A percentile compares a stretch with the other conserved stretches of the same genome.
phyloP scores from a whole-genome alignment of 2,329 filamentous ascomycete genomes.

The Hypoxylon sp. region DNA sequence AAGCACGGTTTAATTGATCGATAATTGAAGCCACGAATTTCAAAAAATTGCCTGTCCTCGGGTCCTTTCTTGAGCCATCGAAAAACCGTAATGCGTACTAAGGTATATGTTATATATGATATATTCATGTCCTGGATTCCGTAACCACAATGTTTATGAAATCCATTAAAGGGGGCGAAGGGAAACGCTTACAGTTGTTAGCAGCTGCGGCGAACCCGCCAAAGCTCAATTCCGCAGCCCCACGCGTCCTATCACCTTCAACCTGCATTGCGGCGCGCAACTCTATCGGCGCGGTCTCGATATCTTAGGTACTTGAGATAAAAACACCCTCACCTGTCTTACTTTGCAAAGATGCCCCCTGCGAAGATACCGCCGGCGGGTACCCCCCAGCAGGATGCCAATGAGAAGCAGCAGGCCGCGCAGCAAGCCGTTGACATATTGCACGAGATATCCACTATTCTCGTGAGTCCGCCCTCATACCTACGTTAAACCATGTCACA shows the following conservation, averaged over 20 bases:
- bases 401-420: constrained; percentile 78
- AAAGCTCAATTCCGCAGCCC: constrained; percentile 22
- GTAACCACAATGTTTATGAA: too few relatives aligned
- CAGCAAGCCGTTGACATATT: constrained; percentile 86
- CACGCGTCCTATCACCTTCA: constrained; percentile 34
- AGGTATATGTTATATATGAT: not conserved
- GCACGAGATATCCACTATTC: constrained; percentile 86
- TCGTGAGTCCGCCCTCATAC: constrained; percentile 67
- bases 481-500: constrained; percentile 2
- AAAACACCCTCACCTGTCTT: not conserved
- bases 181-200: constrained; percentile 42
- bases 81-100: not conserved
- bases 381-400: constrained; percentile 58
- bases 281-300: not conserved
- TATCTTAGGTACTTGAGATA: not conserved
- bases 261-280: constrained; percentile 19
- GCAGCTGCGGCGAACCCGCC: constrained; percentile 34
- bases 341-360: constrained; percentile 36
- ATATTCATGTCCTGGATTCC: too few relatives aligned
- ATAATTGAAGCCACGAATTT: not conserved
- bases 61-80: not conserved
- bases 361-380: constrained; percentile 40
- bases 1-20: constrained; percentile 4
- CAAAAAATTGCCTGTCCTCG: not conserved
- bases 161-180: constrained; percentile 1